Conservation (phyloP, 208 protist genomes). For the Crithidia bombi region DNA sequence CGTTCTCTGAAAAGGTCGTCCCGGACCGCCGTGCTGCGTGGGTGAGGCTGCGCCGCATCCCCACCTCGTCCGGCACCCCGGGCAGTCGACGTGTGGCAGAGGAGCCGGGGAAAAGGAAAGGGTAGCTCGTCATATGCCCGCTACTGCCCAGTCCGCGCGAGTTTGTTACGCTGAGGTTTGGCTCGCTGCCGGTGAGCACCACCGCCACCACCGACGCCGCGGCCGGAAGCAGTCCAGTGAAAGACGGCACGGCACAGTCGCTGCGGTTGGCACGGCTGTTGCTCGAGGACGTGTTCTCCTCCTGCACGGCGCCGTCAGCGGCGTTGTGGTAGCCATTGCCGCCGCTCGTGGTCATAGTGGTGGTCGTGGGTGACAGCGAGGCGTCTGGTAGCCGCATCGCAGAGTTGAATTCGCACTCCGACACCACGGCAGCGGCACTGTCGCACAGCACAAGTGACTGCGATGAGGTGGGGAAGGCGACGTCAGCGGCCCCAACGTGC, state of each 20-base stretch:
- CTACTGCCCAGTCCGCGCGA: constrained; percentile 6
- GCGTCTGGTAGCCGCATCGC: constrained; percentile 5
- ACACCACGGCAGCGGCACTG: constrained; percentile 12
- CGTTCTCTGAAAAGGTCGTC: constrained; percentile 6
- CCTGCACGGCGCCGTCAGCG: background rate
- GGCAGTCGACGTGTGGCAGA: background rate
- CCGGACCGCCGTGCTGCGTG: background rate
- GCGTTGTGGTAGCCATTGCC: background rate
- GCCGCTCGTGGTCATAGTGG: constrained; percentile 1
- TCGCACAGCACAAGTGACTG: constrained; percentile 42
- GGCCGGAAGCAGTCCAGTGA: constrained; percentile 6
- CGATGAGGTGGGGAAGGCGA: constrained; percentile 18
- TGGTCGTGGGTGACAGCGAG: background rate
- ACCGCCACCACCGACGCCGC: constrained; percentile 4
- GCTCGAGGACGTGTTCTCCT: constrained; percentile 13
- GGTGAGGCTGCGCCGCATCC: constrained; percentile 1
- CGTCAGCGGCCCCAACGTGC: constrained; percentile 5
- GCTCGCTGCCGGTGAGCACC: constrained; percentile 4
- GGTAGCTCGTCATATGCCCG: background rate
- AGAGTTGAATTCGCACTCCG: constrained; percentile 35
- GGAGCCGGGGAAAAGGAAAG: constrained; percentile 4
- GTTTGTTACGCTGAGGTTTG: constrained; percentile 14
- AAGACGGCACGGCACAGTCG: constrained; percentile 19
- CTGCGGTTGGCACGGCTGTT: constrained; percentile 21
- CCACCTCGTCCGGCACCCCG: background rate